Evolutionary conservation across 2,329 filamentous ascomycete genomes (phyloP).

Genomic region (Dactylellina cionopaga): DNA sequence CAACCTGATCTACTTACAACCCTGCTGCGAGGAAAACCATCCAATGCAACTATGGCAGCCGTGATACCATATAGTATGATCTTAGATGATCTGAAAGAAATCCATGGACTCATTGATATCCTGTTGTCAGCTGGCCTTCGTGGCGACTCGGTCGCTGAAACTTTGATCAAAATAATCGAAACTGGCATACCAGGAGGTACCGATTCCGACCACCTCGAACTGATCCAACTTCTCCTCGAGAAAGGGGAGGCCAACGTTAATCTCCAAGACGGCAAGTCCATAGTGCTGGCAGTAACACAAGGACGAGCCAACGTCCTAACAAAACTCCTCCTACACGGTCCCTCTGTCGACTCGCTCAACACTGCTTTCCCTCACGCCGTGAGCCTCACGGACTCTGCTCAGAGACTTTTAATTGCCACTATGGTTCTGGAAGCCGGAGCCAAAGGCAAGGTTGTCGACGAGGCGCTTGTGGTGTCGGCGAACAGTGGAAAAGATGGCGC

Average conservation of each 20-base stretch:
- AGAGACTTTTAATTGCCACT: conserved; percentile 9
- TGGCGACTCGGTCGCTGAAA: conserved; percentile 14
- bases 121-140: conserved; percentile 20
- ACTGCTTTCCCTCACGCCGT: conserved; percentile 19
- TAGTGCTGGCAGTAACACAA: conserved; percentile 6
- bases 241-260: conserved; percentile 24
- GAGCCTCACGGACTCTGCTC: not conserved
- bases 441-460: conserved; percentile 19
- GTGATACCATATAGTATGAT: conserved; percentile 1
- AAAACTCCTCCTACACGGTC: not conserved
- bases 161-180: conserved; percentile 19
- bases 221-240: conserved; percentile 12
- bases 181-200: conserved; percentile 14
- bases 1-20: conserved; percentile 14
- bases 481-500: conserved; percentile 14
- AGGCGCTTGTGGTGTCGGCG: conserved; percentile 8
- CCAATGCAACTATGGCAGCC: conserved; percentile 13
- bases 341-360: conserved; percentile 16
- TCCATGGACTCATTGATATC: conserved; percentile 1
- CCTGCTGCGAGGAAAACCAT: conserved; percentile 5
- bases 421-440: conserved; percentile 25
- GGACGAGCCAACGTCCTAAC: not conserved
- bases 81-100: not conserved
- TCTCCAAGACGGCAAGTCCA: conserved; percentile 3
- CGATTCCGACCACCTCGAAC: conserved; percentile 3